Conservation (phyloP, 371 early-diverging fungal genomes). For the Mortierella sp. region DNA sequence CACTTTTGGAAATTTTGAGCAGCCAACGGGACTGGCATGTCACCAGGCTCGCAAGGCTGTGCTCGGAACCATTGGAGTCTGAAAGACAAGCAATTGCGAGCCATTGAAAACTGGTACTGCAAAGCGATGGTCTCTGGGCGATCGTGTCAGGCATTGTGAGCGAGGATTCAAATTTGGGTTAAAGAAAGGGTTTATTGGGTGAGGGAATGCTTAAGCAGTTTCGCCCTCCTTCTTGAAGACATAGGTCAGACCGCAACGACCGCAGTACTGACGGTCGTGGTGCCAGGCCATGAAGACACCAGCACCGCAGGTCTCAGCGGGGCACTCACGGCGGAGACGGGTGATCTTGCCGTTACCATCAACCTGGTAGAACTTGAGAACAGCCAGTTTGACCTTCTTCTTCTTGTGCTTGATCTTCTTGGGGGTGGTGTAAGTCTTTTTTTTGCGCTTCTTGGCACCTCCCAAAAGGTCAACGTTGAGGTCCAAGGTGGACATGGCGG, state of each 20-base stretch:
- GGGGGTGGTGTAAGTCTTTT: slow-evolving; percentile 99
- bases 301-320: slow-evolving; percentile 94
- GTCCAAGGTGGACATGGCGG: slow-evolving; percentile 93
- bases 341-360: slow-evolving; percentile 97
- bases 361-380: slow-evolving; percentile 98
- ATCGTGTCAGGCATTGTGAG: too few relatives aligned
- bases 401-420: slow-evolving; percentile 99
- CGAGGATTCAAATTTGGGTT: too few relatives aligned
- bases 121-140: too few relatives aligned
- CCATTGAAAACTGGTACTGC: not conserved
- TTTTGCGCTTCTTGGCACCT: slow-evolving; percentile 99
- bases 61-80: not conserved
- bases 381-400: slow-evolving; percentile 97
- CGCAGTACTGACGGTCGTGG: slow-evolving; percentile 96
- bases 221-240: slow-evolving; percentile 67
- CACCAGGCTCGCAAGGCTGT: too few relatives aligned
- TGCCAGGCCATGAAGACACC: slow-evolving; percentile 99
- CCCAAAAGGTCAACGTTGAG: slow-evolving; percentile 78
- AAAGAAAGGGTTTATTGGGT: slow-evolving; percentile 25
- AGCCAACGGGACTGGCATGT: too few relatives aligned
- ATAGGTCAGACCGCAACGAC: slow-evolving; percentile 71
- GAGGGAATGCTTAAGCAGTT: slow-evolving; percentile 32
- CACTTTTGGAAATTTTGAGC: too few relatives aligned
- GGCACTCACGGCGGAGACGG: slow-evolving; percentile 97
- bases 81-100: not conserved